phyloP scores from a whole-genome alignment of 306 rosid genomes.

The Coriaria nepalensis region DNA sequence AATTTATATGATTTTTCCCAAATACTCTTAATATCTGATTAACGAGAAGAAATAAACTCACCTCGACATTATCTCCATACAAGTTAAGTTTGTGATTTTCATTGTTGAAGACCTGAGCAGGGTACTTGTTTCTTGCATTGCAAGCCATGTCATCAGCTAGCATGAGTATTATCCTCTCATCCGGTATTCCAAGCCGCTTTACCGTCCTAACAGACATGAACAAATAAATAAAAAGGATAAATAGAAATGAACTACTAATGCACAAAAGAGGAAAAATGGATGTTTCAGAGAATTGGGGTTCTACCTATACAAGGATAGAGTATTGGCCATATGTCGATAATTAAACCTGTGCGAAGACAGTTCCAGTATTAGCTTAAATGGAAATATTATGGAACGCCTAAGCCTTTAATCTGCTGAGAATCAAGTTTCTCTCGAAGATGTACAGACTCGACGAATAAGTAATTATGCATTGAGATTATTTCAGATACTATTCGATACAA shows the following conservation, averaged over 20 bases:
- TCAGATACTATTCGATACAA: too few relatives aligned
- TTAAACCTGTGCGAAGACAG: conserved; percentile 61
- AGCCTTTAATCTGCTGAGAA: background rate
- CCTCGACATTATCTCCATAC: conserved; percentile 99
- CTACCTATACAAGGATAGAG: conserved; percentile 76
- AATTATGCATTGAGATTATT: too few relatives aligned
- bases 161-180: conserved; percentile 95
- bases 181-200: conserved; percentile 92
- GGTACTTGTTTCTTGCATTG: conserved; percentile 87
- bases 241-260: background rate
- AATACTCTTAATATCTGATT: conserved; percentile 2
- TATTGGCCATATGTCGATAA: conserved; percentile 95
- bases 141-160: conserved; percentile 98
- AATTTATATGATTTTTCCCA: background rate
- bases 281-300: background rate
- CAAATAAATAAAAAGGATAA: conserved; percentile 1
- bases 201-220: conserved; percentile 55
- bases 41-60: conserved; percentile 17
- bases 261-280: background rate
- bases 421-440: background rate
- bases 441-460: too few relatives aligned
- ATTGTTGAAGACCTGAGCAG: conserved; percentile 93
- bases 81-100: conserved; percentile 86
- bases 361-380: conserved; percentile 8
- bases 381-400: conserved; percentile 2